Percentiles rank a stretch among this genome's conserved stretches.
Evolutionary conservation across 2,329 filamentous ascomycete genomes (phyloP).

Genomic region (Cryphonectria japonica): DNA sequence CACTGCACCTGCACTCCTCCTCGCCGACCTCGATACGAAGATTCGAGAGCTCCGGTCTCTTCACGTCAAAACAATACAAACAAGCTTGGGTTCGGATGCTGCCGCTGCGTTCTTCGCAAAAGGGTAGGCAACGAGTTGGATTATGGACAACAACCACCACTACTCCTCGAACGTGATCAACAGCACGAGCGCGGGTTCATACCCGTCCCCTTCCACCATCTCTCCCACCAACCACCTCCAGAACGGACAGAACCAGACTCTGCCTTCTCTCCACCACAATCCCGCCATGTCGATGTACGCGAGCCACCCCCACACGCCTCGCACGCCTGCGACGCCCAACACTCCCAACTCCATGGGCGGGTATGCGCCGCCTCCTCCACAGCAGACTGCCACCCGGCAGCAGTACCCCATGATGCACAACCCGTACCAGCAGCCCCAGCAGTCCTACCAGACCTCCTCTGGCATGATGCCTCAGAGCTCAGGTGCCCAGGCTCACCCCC

Average conservation of each 20-base stretch:
- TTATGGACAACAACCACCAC: slow-evolving; percentile 38
- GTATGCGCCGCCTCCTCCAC: slow-evolving; percentile 52
- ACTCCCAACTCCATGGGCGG: slow-evolving; percentile 62
- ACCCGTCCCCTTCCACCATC: slow-evolving; percentile 35
- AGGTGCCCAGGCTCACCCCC: slow-evolving; percentile 69
- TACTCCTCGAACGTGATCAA: slow-evolving; percentile 39
- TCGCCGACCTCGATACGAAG: neutral
- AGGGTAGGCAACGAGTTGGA: slow-evolving; percentile 31
- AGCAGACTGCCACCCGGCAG: slow-evolving; percentile 53
- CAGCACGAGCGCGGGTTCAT: slow-evolving; percentile 37
- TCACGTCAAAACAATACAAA: neutral
- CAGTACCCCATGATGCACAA: slow-evolving; percentile 56
- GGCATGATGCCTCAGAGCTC: slow-evolving; percentile 70
- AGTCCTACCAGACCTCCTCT: slow-evolving; percentile 59
- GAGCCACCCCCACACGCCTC: slow-evolving; percentile 64
- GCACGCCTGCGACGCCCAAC: slow-evolving; percentile 65
- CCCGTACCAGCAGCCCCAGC: slow-evolving; percentile 56
- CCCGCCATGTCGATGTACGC: slow-evolving; percentile 59
- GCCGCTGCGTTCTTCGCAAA: slow-evolving; percentile 27
- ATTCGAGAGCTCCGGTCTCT: slow-evolving; percentile 15
- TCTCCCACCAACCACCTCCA: slow-evolving; percentile 34
- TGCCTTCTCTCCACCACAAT: slow-evolving; percentile 44
- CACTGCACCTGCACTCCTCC: neutral
- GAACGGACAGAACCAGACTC: slow-evolving; percentile 35
- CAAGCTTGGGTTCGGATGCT: slow-evolving; percentile 27